Base-by-base conservation (phyloP, 192 early-diverging fungal species). In the Coemansia sp. region DNA sequence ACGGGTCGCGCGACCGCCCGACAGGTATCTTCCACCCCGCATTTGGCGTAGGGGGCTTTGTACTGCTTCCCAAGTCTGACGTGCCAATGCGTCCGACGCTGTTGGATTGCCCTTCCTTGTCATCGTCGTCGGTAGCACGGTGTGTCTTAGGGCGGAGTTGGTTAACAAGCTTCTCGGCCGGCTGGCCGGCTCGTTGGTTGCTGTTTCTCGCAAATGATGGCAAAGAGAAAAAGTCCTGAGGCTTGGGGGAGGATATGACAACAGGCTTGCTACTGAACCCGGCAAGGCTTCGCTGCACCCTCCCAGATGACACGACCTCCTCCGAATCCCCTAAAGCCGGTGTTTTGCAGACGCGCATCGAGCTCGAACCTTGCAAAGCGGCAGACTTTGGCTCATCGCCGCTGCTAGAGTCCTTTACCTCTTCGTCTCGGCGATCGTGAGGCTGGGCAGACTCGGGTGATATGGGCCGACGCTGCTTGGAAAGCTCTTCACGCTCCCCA, bases 91-190 rank as follows among this genome's bases (percentile, higher is more conserved):
- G 6, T 6, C 18, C 9, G 45, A 7, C 29, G 15, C 53, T 6
- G 15, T 18, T 22, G 34, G 32, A 10, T 8, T 35, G 34, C 9
- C 34, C 34, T 35, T 35, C 34, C 34, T 38, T 15, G 8, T 18
- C 58, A 9, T 20, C 58, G 30, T 39, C 58, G 35, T 39, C n/a
- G 32, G 32, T 18, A 12, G 16, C 9, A 59, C 18, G 27, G 3
- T 4, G 2, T 12, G 13, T 13, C 58, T 59, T 59, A 2, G 58
- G 58, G 34, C 58, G 58, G 16, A 59, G 58, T 30, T 38, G 58
- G 20, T 35, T 22, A 35, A 59, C 58, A 59, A 59, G 58, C 34
- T 59, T 59, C 30, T 39, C 58, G n/a, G 58, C 35, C 9, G 58
- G 1, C 4, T 59, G 34, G 12, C 18, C 35, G 18, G 34, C 13